Evolutionary conservation across 2,329 filamentous ascomycete species (phyloP).

Genomic region (Dothistroma septosporum): DNA sequence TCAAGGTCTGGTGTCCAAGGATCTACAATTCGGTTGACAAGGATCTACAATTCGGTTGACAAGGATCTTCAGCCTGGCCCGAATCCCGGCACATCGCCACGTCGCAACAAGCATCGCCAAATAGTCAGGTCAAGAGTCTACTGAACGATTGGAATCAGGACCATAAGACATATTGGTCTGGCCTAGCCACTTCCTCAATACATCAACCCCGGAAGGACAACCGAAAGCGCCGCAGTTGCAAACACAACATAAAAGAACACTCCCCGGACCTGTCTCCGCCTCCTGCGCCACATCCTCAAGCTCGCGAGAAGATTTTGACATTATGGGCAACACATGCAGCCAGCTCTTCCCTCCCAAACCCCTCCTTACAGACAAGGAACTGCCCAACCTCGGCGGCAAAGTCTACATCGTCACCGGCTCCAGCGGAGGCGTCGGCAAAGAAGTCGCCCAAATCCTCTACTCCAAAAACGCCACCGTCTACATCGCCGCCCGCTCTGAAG

Average conservation of each 20-base stretch:
- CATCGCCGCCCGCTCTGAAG: conserved; percentile 47
- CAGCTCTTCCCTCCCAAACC: conserved; percentile 32
- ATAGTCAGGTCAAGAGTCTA: not conserved
- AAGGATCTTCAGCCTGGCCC: not conserved
- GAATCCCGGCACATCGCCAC: not conserved
- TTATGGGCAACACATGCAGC: not conserved
- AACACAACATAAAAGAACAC: not conserved
- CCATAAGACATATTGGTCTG: not conserved
- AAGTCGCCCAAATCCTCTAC: conserved; percentile 54
- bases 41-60: not conserved
- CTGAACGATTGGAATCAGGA: not conserved
- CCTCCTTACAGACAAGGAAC: conserved; percentile 41
- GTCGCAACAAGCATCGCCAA: not conserved
- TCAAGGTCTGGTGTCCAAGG: too few species aligned
- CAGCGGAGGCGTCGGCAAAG: conserved; percentile 48
- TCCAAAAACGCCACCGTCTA: conserved; percentile 53
- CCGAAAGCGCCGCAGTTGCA: not conserved
- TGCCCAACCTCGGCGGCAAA: conserved; percentile 41
- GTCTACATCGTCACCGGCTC: conserved; percentile 54
- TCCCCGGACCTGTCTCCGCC: not conserved
- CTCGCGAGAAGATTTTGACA: not conserved
- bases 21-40: not conserved
- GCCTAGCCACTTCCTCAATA: not conserved
- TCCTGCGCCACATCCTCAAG: not conserved
- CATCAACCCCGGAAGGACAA: not conserved